Evolutionary conservation across 768 basidiomycete species (phyloP).

Genomic region (Podaxis mareebaensis): DNA sequence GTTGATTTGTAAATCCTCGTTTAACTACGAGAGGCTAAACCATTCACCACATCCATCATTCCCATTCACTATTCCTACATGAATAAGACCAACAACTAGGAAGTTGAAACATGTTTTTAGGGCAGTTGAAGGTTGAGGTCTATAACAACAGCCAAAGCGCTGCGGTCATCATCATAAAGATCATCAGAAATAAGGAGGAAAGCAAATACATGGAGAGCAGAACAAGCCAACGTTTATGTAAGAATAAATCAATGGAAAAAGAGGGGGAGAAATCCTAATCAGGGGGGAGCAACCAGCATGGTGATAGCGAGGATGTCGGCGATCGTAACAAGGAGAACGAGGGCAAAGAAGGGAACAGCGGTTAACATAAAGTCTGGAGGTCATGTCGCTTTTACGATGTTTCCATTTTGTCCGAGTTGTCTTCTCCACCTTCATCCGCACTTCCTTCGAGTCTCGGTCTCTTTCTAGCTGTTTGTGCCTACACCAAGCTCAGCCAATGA

Average conservation of each 20-base stretch:
- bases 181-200: not conserved
- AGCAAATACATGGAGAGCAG: not conserved
- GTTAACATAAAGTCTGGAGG: not conserved
- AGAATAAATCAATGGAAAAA: not conserved
- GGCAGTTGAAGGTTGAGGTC: not conserved
- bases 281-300: too few species aligned
- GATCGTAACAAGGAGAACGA: not conserved
- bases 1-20: not conserved
- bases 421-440: not conserved
- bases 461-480: conserved; percentile 8
- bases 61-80: not conserved
- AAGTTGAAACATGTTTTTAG: not conserved
- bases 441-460: not conserved
- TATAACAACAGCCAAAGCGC: not conserved
- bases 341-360: not conserved
- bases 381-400: not conserved
- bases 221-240: not conserved
- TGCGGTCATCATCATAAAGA: not conserved
- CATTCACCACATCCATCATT: not conserved
- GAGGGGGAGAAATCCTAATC: too few species aligned
- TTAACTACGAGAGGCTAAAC: too few species aligned
- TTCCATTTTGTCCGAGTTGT: conserved; percentile 14
- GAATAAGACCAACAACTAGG: not conserved
- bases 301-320: not conserved
- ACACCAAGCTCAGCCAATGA: not conserved